Conservation (phyloP, 192 early-diverging fungal genomes). For the Backusella circina region DNA sequence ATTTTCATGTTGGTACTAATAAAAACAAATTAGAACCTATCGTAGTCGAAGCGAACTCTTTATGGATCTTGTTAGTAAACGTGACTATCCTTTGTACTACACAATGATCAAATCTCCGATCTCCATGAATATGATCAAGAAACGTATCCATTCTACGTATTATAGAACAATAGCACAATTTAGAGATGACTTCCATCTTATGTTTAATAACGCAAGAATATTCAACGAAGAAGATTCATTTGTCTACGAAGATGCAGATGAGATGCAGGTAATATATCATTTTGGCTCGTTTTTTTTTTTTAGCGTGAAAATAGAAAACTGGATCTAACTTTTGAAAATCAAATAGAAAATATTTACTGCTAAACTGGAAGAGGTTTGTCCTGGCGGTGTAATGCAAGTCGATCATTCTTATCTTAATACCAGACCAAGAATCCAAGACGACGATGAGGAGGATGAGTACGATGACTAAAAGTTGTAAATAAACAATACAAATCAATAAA, state of each 20-base stretch:
- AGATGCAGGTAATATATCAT: conserved; percentile 45
- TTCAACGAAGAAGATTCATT: conserved; percentile 92
- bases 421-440: neutral
- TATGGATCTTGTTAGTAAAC: conserved; percentile 64
- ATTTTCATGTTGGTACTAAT: conserved; percentile 12
- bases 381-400: neutral
- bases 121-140: conserved; percentile 83
- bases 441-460: neutral
- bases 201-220: conserved; percentile 89
- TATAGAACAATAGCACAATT: conserved; percentile 70
- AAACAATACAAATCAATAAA: neutral
- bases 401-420: neutral
- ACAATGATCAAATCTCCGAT: conserved; percentile 85
- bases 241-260: conserved; percentile 85
- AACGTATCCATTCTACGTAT: conserved; percentile 61
- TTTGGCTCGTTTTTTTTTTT: no score
- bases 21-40: conserved; percentile 13
- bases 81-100: conserved; percentile 88
- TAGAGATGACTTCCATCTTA: conserved; percentile 75
- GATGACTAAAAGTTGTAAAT: neutral
- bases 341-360: conserved; percentile 20
- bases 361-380: conserved; percentile 7
- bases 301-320: neutral
- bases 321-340: neutral
- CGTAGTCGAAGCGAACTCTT: conserved; percentile 77